Base-by-base conservation (phyloP, 129 eudicot species). In the Sambucus nigra region DNA sequence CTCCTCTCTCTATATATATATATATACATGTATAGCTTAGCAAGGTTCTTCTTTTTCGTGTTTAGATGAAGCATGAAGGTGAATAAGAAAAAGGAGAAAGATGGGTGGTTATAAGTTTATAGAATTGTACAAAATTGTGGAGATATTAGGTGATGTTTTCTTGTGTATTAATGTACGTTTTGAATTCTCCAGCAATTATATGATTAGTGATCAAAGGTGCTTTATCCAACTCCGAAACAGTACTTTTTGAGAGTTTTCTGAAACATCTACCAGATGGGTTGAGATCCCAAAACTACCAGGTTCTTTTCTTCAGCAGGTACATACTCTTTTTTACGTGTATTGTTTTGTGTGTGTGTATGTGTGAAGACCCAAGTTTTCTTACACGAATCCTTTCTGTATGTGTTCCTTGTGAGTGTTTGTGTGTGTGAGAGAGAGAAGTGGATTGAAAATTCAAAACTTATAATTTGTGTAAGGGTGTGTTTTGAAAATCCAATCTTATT, bases 241-340 rank as follows among this genome's bases (percentile, higher is more conserved):
- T 59, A 19, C 41, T 64, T 19, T 55, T 18, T 19, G 5, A 24
- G 20, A 60, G 57, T 49, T 29, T 21, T 29, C 18, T 14, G 27
- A 25, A n/a, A 14, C 24, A 25, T 25, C 26, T 44, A 16, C 48
- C 57, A 47, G 13, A 61, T 61, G 60, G 49, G 27, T 60, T 60
- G 71, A 55, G 47, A 7, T 27, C 39, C 46, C 54, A 15, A 28
- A 25, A 31, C 7, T 11, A 22, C 10, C 29, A 16, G 19, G 5
- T 25, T 26, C 21, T 21, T n/a, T n/a, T 48, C 66, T 29, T 1
- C 57, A 28, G 5, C 22, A 59, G 57, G 62, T 68, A 51, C 20
- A 39, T 31, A n/a, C n/a, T n/a, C n/a, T n/a, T n/a, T n/a, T n/a
- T n/a, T n/a, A n/a, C n/a, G n/a, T n/a, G n/a, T n/a, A n/a, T n/a